phyloP scores from a whole-genome alignment of 2,329 filamentous ascomycete species.

The Fusarium hainanense region DNA sequence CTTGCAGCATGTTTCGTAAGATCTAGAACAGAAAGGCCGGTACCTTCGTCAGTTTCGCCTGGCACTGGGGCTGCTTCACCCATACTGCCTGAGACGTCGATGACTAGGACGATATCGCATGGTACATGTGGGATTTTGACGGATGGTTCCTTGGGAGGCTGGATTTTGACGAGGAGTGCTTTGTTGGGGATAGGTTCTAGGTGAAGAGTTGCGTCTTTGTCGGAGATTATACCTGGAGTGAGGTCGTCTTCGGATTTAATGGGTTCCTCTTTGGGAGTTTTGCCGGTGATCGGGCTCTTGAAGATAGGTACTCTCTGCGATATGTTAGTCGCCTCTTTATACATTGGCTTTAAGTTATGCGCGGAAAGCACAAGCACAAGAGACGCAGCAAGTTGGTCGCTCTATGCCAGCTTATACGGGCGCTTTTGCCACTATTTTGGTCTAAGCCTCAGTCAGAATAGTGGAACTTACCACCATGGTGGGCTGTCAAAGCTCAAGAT shows the following conservation, averaged over 20 bases:
- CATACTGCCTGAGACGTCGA: slow-evolving; percentile 72
- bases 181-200: slow-evolving; percentile 54
- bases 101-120: slow-evolving; percentile 70
- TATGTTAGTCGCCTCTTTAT: not conserved
- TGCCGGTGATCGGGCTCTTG: not conserved
- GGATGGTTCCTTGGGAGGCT: slow-evolving; percentile 55
- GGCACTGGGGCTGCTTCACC: slow-evolving; percentile 58
- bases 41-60: slow-evolving; percentile 57
- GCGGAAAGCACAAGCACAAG: no score
- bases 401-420: not conserved
- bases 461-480: slow-evolving; percentile 24
- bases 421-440: not conserved
- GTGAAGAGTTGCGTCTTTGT: slow-evolving; percentile 39
- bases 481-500: slow-evolving; percentile 8
- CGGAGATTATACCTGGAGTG: not conserved
- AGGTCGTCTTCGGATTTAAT: not conserved
- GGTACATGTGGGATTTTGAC: slow-evolving; percentile 55
- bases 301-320: slow-evolving; percentile 36
- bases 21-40: slow-evolving; percentile 66
- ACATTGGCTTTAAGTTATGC: no score
- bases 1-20: slow-evolving; percentile 69
- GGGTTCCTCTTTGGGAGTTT: not conserved
- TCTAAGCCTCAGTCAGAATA: not conserved
- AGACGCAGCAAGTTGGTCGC: no score
- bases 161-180: slow-evolving; percentile 59